These are phyloP conservation scores for Lepiota brunneoincarnata DNA, from an alignment of 768 basidiomycete genomes.

Conservation along the genomic window DNA sequence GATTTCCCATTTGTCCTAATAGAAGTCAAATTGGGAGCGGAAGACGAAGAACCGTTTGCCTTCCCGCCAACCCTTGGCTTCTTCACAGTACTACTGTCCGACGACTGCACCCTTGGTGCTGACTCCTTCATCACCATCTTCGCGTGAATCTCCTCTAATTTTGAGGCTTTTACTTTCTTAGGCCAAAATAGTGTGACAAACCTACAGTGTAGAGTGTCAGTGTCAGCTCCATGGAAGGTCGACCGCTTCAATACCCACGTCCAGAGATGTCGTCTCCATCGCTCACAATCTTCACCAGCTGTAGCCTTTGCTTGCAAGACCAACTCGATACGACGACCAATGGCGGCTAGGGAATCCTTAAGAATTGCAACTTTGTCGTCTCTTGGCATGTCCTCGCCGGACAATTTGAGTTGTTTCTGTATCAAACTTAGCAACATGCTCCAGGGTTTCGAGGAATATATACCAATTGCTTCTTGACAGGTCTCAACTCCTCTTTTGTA, in stretches of 20 bases:
- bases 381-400: constrained; percentile 89
- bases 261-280: constrained; percentile 96
- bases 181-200: constrained; percentile 98
- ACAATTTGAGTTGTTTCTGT: constrained; percentile 92
- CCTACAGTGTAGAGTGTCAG: constrained; percentile 33
- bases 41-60: constrained; percentile 48
- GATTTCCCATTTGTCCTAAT: constrained; percentile 60
- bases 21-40: constrained; percentile 37
- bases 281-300: constrained; percentile 76
- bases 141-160: constrained; percentile 92
- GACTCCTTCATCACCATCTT: constrained; percentile 94
- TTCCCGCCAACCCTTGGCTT: constrained; percentile 61
- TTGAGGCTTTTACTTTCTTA: constrained; percentile 91
- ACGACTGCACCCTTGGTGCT: constrained; percentile 52
- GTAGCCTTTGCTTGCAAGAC: constrained; percentile 76
- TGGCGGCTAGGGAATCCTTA: constrained; percentile 92
- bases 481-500: constrained; percentile 93
- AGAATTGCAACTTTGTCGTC: constrained; percentile 96
- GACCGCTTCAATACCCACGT: constrained; percentile 58
- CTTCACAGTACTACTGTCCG: constrained; percentile 47
- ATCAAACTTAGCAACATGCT: constrained; percentile 11
- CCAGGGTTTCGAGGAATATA: constrained; percentile 5
- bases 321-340: constrained; percentile 86
- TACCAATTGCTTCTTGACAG: constrained; percentile 95
- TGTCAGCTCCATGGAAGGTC: not conserved